Evolutionary conservation across 495 filamentous ascomycete species (phyloP), one percentile per base, ranked within the genome.

Genomic region (Aspergillus leporis): DNA sequence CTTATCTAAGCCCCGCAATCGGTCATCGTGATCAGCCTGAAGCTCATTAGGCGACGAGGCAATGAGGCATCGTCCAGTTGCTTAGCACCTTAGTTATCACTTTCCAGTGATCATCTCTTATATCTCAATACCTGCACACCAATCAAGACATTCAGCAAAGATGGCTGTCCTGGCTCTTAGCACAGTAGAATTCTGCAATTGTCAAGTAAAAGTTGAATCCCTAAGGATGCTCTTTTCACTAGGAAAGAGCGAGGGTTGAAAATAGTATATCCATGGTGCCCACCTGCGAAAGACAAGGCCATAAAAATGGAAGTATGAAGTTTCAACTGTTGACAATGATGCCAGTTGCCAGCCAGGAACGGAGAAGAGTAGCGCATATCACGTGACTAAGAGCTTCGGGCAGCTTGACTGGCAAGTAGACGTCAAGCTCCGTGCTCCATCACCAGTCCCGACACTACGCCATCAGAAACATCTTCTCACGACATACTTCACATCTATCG

Each of bases 341-440:
- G 49, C 46, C 46, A 28, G 25, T 28, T 28, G 25, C 16, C 16
- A 41, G 38, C 18, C 31, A 53, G 8, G 10, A 19, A 36, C 12
- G 34, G n/a, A n/a, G n/a, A 13, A 21, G 34, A 16, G 21, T 22
- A 40, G 32, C 30, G 30, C 30, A 51, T 51, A 43, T 68, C 70
- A 72, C 70, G 70, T 72, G 70, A 59, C 21, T 1, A 47, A 53
- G 62, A 74, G 73, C 73, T 75, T 58, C 68, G 61, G 62, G 67
- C 65, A 63, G 70, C 66, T 63, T 53, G 56, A 56, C 56, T 34
- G 53, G 53, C 53, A 40, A 53, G 49, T 55, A 59, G 51, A 61
- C 60, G 60, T 66, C 55, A 59, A 62, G 54, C 30, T 63, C 51
- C 57, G 58, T 62, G 53, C 45, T 51, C 58, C 57, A 59, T 62